phyloP scores from a whole-genome alignment of 2,329 filamentous ascomycete species.

The Aspergillus oerlinghausenensis region DNA sequence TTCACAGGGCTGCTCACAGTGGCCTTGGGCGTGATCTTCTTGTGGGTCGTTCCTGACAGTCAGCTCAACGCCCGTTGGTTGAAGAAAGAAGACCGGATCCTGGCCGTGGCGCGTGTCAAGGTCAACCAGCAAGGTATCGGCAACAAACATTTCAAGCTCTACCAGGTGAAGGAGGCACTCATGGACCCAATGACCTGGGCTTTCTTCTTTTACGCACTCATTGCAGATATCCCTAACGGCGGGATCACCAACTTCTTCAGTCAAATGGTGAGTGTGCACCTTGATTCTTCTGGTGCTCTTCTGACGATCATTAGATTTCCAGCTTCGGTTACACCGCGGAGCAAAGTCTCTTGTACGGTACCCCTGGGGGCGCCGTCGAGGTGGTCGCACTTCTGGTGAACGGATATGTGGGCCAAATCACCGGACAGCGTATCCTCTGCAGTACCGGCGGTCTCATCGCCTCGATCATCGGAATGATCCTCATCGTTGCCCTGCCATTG shows the following conservation, averaged over 20 bases:
- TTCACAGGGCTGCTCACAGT: constrained; percentile 52
- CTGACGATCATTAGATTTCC: constrained; percentile 39
- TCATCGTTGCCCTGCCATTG: constrained; percentile 60
- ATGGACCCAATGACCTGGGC: constrained; percentile 57
- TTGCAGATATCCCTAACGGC: constrained; percentile 56
- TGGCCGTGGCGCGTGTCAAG: constrained; percentile 67
- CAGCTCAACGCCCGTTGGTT: constrained; percentile 60
- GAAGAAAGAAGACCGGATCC: constrained; percentile 59
- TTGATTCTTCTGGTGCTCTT: constrained; percentile 34
- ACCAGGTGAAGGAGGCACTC: constrained; percentile 59
- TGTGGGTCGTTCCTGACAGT: constrained; percentile 54
- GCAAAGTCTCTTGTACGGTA: constrained; percentile 61
- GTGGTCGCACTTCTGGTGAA: constrained; percentile 54
- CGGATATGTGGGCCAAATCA: constrained; percentile 54
- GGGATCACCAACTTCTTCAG: constrained; percentile 60
- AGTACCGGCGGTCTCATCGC: constrained; percentile 49
- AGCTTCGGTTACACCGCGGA: constrained; percentile 62
- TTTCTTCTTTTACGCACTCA: constrained; percentile 54
- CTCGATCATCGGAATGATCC: constrained; percentile 56
- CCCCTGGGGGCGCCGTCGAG: constrained; percentile 62
- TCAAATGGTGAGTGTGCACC: constrained; percentile 40
- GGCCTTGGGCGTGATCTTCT: constrained; percentile 45
- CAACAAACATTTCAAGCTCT: constrained; percentile 63
- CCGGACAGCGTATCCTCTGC: constrained; percentile 55
- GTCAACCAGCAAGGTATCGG: constrained; percentile 72